Percentiles rank a stretch among this genome's conserved stretches.
Evolutionary conservation across 2,329 filamentous ascomycete genomes (phyloP).

Genomic region (Penicillium sp.): DNA sequence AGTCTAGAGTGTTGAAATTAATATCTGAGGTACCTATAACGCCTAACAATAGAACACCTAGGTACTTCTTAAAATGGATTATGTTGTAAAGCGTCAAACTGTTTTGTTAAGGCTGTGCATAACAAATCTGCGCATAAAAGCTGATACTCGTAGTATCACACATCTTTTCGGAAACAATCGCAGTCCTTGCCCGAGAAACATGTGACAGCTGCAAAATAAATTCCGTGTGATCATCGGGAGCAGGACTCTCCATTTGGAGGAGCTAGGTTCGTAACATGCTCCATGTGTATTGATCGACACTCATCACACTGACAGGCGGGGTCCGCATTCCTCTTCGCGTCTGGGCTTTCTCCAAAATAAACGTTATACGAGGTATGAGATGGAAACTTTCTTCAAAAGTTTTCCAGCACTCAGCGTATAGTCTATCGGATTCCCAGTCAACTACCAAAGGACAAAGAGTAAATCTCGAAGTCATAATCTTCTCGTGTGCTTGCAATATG

Average conservation of each 20-base stretch:
- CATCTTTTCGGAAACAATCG: not conserved
- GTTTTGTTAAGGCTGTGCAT: too few species aligned
- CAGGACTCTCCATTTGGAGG: not conserved
- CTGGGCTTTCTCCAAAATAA: not conserved
- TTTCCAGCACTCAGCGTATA: too few species aligned
- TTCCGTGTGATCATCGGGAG: conserved; percentile 1
- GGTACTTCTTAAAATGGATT: too few species aligned
- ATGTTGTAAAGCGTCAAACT: too few species aligned
- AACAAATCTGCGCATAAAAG: too few species aligned
- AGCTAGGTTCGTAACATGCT: not conserved
- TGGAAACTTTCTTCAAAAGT: too few species aligned
- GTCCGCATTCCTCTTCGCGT: not conserved
- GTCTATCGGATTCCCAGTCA: too few species aligned
- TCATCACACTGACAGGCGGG: not conserved
- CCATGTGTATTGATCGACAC: not conserved
- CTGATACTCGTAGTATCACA: too few species aligned
- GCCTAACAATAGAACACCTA: not conserved
- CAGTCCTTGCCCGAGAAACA: not conserved
- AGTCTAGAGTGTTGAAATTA: not conserved
- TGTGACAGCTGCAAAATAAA: not conserved
- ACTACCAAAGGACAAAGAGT: too few species aligned
- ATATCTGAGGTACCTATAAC: not conserved
- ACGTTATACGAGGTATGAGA: too few species aligned
- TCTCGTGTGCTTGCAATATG: too few species aligned
- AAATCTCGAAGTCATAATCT: too few species aligned